Percentiles rank a stretch among this genome's conserved stretches.
These are phyloP conservation scores for Tritrichomonas foetus DNA, from an alignment of 208 protist species.

Conservation along the genomic window DNA sequence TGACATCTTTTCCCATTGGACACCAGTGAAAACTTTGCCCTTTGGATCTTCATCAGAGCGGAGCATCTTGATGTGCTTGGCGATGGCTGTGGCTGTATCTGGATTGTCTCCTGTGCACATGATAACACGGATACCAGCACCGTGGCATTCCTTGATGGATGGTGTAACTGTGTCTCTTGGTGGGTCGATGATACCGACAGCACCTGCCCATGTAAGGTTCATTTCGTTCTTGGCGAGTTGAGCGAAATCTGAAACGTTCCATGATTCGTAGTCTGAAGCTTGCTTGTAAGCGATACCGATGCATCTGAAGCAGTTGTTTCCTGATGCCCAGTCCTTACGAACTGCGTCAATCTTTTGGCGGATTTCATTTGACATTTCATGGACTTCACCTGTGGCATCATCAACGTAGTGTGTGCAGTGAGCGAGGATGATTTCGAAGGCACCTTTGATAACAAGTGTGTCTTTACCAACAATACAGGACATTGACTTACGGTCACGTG, in stretches of 20 bases:
- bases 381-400: constrained; percentile 51
- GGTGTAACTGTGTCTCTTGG: constrained; percentile 73
- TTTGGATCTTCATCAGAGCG: constrained; percentile 48
- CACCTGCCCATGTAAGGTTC: constrained; percentile 57
- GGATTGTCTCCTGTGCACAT: constrained; percentile 82
- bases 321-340: background rate
- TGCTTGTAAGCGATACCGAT: constrained; percentile 41
- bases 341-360: background rate
- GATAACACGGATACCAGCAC: constrained; percentile 86
- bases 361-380: constrained; percentile 73
- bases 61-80: constrained; percentile 79
- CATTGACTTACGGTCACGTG: constrained; percentile 84
- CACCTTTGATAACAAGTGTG: constrained; percentile 45
- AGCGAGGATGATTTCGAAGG: constrained; percentile 43
- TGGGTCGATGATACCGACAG: constrained; percentile 79
- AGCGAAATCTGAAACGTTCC: constrained; percentile 43
- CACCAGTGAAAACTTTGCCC: constrained; percentile 47
- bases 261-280: constrained; percentile 38
- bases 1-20: constrained; percentile 37
- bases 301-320: constrained; percentile 36
- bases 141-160: constrained; percentile 75
- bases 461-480: constrained; percentile 60
- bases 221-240: constrained; percentile 55
- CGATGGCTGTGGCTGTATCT: constrained; percentile 83
- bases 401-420: constrained; percentile 39